Conservation (phyloP, 805 yeast species). For the Deakozyma indianensis region DNA sequence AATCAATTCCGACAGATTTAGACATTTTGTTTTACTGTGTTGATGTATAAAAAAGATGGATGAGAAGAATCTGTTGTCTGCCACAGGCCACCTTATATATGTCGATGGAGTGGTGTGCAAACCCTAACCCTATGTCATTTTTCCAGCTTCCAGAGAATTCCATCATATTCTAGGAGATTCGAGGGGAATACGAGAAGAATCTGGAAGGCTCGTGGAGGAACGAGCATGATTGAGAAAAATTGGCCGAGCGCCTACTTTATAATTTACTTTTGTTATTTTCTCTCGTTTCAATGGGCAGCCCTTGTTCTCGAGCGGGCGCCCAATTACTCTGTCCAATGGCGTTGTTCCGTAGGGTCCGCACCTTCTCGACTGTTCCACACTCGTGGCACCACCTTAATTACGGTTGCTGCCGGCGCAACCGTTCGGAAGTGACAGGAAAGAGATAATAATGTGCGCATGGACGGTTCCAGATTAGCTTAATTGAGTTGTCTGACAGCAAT, state of each 20-base stretch:
- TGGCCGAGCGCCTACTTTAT: too few species aligned
- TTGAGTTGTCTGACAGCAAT: too few species aligned
- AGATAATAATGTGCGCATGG: too few species aligned
- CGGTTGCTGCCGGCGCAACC: too few species aligned
- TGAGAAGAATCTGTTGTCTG: not conserved
- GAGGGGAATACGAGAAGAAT: not conserved
- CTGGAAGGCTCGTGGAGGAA: not conserved
- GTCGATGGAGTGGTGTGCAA: not conserved
- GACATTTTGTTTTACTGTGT: slow-evolving; percentile 23
- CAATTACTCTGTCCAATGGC: not conserved
- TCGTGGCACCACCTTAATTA: not conserved
- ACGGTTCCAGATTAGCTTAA: too few species aligned
- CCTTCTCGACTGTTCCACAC: not conserved
- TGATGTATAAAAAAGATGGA: not conserved
- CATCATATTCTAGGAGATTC: not conserved
- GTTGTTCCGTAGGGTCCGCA: not conserved
- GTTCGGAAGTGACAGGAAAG: too few species aligned
- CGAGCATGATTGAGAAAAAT: not conserved
- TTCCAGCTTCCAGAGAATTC: not conserved
- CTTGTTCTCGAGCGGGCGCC: too few species aligned
- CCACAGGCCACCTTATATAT: not conserved
- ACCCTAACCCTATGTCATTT: not conserved
- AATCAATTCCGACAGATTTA: slow-evolving; percentile 67
- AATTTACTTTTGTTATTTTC: too few species aligned
- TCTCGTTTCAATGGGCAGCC: too few species aligned